Percentiles rank a stretch among this genome's conserved stretches.
Evolutionary conservation across 2,329 filamentous ascomycete genomes (phyloP).

Genomic region (Drechmeria coniospora): DNA sequence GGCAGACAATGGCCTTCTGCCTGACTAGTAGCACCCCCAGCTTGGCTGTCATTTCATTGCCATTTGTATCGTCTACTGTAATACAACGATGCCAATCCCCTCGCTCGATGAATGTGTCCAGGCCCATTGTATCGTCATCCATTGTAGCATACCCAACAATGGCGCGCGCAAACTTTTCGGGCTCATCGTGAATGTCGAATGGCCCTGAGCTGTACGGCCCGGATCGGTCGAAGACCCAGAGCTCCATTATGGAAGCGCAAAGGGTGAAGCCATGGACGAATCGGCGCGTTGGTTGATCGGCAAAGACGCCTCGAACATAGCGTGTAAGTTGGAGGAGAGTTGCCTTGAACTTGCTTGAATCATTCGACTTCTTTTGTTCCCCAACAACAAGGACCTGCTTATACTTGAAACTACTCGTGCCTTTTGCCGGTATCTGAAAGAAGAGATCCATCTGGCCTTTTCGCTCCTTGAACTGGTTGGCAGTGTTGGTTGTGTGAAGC

Average conservation of each 20-base stretch:
- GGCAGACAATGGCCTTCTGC: constrained; percentile 7
- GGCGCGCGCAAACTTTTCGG: constrained; percentile 6
- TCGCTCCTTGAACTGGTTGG: constrained; percentile 8
- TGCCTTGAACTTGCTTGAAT: constrained; percentile 6
- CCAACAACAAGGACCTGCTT: constrained; percentile 9
- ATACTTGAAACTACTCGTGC: constrained; percentile 4
- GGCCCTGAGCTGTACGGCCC: constrained; percentile 7
- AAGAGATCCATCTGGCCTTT: constrained; percentile 10
- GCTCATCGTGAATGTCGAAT: constrained; percentile 7
- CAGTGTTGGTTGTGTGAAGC: constrained; percentile 6
- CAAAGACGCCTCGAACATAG: constrained; percentile 8
- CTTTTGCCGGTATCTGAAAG: constrained; percentile 4
- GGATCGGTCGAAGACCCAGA: constrained; percentile 10
- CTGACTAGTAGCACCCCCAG: constrained; percentile 3
- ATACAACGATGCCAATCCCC: constrained; percentile 1
- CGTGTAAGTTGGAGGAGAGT: constrained; percentile 7
- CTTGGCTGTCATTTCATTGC: constrained; percentile 1
- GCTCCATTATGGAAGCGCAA: constrained; percentile 6
- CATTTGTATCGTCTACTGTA: constrained; percentile 2
- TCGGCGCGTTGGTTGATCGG: too few species aligned
- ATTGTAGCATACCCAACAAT: too few species aligned
- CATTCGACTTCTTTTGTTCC: constrained; percentile 7
- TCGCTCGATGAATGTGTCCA: constrained; percentile 4
- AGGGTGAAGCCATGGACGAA: constrained; percentile 7
- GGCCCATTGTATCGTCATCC: constrained; percentile 6